Evolutionary conservation across 805 yeast species (phyloP).

Genomic region (Phaffomyces antillensis): DNA sequence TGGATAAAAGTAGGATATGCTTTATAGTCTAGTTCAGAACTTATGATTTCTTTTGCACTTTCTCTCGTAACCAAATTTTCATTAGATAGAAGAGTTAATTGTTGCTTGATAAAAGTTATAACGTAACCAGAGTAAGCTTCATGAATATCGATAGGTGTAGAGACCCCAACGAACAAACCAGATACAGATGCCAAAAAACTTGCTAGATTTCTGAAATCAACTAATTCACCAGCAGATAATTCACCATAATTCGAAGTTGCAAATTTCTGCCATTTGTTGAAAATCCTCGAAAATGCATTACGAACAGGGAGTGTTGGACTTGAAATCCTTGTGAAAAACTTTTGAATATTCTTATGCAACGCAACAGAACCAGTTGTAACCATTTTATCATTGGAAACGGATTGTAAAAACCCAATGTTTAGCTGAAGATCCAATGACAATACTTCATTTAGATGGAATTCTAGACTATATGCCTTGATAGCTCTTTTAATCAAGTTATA

Average conservation of each 20-base stretch:
- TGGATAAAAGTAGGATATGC: constrained; percentile 43
- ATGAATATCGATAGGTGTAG: constrained; percentile 19
- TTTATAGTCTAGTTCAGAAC: constrained; percentile 56
- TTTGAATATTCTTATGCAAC: constrained; percentile 59
- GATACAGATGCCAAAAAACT: constrained; percentile 68
- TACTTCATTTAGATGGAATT: constrained; percentile 13
- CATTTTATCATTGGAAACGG: constrained; percentile 44
- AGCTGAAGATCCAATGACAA: constrained; percentile 1
- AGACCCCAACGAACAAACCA: constrained; percentile 46
- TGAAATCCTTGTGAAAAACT: constrained; percentile 22
- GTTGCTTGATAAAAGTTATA: constrained; percentile 43
- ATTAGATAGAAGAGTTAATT: constrained; percentile 41
- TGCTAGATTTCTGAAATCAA: constrained; percentile 56
- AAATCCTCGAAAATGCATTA: constrained; percentile 38
- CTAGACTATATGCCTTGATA: constrained; percentile 23
- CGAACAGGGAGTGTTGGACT: constrained; percentile 30
- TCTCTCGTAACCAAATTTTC: constrained; percentile 54
- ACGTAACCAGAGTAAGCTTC: constrained; percentile 30
- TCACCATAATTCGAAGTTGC: constrained; percentile 18
- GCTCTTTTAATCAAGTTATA: constrained; percentile 41
- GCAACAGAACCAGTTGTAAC: constrained; percentile 69
- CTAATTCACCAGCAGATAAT: constrained; percentile 29
- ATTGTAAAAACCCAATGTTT: constrained; percentile 33
- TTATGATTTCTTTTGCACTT: constrained; percentile 62
- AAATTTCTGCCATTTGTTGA: constrained; percentile 37